Evolutionary conservation across 495 filamentous ascomycete species (phyloP), one percentile per base, ranked within the genome.

Genomic region (Polyplosphaeria fusca): DNA sequence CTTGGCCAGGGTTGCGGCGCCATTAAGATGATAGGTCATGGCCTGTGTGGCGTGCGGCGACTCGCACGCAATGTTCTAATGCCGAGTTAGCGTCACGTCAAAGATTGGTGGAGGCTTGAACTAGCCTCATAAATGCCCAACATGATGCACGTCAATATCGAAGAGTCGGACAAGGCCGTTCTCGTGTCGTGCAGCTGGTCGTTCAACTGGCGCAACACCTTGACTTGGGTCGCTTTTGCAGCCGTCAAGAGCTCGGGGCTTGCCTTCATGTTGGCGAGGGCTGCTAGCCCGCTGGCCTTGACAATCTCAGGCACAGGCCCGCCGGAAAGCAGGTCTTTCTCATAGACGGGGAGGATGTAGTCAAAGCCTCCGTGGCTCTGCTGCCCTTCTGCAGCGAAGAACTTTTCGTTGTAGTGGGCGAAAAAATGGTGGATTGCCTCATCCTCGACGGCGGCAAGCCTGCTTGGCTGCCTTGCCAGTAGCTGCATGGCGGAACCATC

Each of bases 401-500:
- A 56, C 24, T 56, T 56, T 26, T 56, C 44, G 30, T 56, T 56
- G 43, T 56, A 56, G n/a, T 56, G 28, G 18, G 16, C 43, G 30
- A 56, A 48, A 32, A 56, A 56, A 22, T 56, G 44, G 22, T 24
- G 13, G 4, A 48, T 23, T 1, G 53, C 53, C 20, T 56, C 53
- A n/a, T 56, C 44, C 20, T 56, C 44, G n/a, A 56, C 5, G 2
- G 43, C 44, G 7, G 35, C 53, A 40, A 9, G 11, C 22, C 53
- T n/a, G 1, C 39, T 45, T 14, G 53, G 53, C 4, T 46, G 40
- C 52, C 47, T 40, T 19, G 26, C 19, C 25, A 55, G 25, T 14
- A 55, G 20, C 40, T 46, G 22, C 12, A 42, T 19, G 25, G 32
- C 25, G 38, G 18, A 32, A 22, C 28, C 20, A 46, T 35, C 30